These are phyloP conservation scores for Coemansia sp. DNA, from an alignment of 192 early-diverging fungal genomes.

Conservation along the genomic window DNA sequence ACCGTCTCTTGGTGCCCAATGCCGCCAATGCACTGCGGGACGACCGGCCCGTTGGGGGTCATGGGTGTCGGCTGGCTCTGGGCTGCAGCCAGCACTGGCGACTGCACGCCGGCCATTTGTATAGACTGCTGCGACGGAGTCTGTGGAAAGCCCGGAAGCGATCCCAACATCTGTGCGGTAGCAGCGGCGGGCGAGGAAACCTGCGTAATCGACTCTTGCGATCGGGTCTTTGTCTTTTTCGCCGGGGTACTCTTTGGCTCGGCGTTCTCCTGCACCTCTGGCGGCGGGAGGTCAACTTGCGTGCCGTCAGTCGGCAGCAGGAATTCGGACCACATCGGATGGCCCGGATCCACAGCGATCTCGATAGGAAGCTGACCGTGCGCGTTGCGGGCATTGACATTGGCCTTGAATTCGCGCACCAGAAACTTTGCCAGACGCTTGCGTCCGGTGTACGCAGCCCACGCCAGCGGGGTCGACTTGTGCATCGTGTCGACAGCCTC, in stretches of 20 bases:
- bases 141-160: not conserved
- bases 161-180: not conserved
- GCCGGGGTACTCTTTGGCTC: slow-evolving; percentile 19
- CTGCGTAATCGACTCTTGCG: not conserved
- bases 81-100: not conserved
- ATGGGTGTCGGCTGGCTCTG: slow-evolving; percentile 1
- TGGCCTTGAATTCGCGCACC: slow-evolving; percentile 71
- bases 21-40: slow-evolving; percentile 50
- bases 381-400: slow-evolving; percentile 69
- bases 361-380: slow-evolving; percentile 77
- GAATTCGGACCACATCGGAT: slow-evolving; percentile 48
- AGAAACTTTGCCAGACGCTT: slow-evolving; percentile 65
- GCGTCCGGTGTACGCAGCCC: slow-evolving; percentile 83
- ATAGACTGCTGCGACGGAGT: not conserved
- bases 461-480: slow-evolving; percentile 75
- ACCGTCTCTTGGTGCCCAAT: slow-evolving; percentile 39
- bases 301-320: slow-evolving; percentile 46
- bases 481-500: slow-evolving; percentile 85
- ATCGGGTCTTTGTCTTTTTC: slow-evolving; percentile 14
- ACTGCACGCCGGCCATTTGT: slow-evolving; percentile 1
- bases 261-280: slow-evolving; percentile 10
- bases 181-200: not conserved
- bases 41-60: slow-evolving; percentile 8
- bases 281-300: slow-evolving; percentile 37
- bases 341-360: slow-evolving; percentile 64